A percentile compares a stretch with the other conserved stretches of the same genome.
Evolutionary conservation across 2,329 filamentous ascomycete genomes (phyloP).

Genomic region (Cladosporium sp.): DNA sequence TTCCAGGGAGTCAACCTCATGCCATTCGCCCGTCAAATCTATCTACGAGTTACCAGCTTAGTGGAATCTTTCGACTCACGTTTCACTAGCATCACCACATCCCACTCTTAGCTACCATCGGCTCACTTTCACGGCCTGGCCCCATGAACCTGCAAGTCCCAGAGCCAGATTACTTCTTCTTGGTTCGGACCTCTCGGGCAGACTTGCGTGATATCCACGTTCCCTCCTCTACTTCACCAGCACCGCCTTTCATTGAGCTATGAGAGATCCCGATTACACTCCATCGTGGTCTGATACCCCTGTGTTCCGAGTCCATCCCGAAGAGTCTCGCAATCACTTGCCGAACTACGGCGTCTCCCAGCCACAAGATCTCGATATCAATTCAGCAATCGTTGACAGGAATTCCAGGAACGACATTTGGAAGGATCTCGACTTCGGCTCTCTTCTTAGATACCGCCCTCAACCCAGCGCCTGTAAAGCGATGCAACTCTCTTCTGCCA

Average conservation of each 20-base stretch:
- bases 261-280: conserved; percentile 16
- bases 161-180: conserved; percentile 7
- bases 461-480: conserved; percentile 6
- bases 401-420: background rate
- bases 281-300: conserved; percentile 15
- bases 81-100: conserved; percentile 8
- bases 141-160: conserved; percentile 16
- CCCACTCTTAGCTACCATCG: conserved; percentile 13
- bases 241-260: conserved; percentile 18
- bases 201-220: conserved; percentile 20
- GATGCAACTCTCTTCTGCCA: conserved; percentile 10
- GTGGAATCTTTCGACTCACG: conserved; percentile 3
- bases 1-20: background rate
- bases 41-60: conserved; percentile 3
- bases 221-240: conserved; percentile 17
- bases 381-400: background rate
- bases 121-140: conserved; percentile 13
- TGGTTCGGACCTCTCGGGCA: conserved; percentile 14
- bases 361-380: background rate
- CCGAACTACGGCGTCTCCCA: background rate
- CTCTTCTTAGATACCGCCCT: background rate
- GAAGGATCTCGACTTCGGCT: background rate
- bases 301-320: conserved; percentile 12
- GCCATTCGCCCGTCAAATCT: background rate
- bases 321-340: conserved; percentile 1